Conservation (phyloP, 129 eudicot genomes). For the Flaveria bidentis region DNA sequence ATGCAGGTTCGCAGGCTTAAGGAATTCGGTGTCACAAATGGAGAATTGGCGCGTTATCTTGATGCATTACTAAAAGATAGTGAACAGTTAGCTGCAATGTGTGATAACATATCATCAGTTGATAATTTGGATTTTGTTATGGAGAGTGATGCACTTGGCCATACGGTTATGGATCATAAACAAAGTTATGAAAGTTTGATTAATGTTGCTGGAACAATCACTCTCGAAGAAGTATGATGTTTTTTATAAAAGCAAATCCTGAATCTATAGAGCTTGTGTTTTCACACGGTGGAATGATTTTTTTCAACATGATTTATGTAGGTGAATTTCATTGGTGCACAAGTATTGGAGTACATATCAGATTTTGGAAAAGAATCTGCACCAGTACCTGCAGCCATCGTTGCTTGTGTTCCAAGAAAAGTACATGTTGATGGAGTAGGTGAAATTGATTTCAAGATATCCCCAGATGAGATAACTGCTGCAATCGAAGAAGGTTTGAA, state of each 20-base stretch:
- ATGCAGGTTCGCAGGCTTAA: slow-evolving; percentile 94
- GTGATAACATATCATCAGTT: slow-evolving; percentile 90
- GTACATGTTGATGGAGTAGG: slow-evolving; percentile 81
- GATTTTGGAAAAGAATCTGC: slow-evolving; percentile 93
- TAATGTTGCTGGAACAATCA: slow-evolving; percentile 82
- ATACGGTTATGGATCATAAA: slow-evolving; percentile 90
- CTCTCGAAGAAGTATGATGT: slow-evolving; percentile 83
- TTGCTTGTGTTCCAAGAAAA: slow-evolving; percentile 91
- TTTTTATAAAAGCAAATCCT: not conserved
- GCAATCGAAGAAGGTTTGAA: slow-evolving; percentile 87
- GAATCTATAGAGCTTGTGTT: not conserved
- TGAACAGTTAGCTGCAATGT: slow-evolving; percentile 97
- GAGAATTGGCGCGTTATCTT: slow-evolving; percentile 87
- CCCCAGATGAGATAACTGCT: slow-evolving; percentile 72
- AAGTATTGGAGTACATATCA: slow-evolving; percentile 88
- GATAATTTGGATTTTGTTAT: slow-evolving; percentile 90
- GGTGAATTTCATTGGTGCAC: slow-evolving; percentile 84
- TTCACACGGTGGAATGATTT: not conserved
- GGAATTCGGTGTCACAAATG: slow-evolving; percentile 95
- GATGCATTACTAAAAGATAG: slow-evolving; percentile 93
- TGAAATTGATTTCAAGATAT: slow-evolving; percentile 80
- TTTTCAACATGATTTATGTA: slow-evolving; percentile 33
- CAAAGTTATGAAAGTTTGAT: slow-evolving; percentile 93
- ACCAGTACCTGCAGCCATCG: slow-evolving; percentile 92
- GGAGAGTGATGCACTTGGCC: slow-evolving; percentile 99